A percentile compares a stretch with the other conserved stretches of the same genome.
Conservation (phyloP, 805 yeast species). For the Sugiyamaella qingdaonensis region DNA sequence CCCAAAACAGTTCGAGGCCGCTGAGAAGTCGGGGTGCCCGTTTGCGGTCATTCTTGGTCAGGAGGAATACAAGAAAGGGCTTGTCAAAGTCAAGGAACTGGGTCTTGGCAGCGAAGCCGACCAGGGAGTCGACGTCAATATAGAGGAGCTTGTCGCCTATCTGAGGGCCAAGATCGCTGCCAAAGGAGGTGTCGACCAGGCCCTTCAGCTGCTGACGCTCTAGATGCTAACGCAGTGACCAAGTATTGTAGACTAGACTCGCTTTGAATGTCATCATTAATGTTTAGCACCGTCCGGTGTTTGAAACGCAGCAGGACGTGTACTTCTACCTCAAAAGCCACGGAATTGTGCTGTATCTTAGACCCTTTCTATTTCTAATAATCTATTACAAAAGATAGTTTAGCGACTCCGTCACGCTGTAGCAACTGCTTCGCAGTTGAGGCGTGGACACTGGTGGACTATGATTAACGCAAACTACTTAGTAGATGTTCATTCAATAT, state of each 20-base stretch:
- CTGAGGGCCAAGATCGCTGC: conserved; percentile 47
- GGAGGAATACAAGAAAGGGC: conserved; percentile 81
- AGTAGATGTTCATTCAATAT: too few species aligned
- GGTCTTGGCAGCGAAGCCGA: conserved; percentile 86
- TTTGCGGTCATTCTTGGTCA: conserved; percentile 91
- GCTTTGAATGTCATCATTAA: too few species aligned
- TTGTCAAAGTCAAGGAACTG: conserved; percentile 77
- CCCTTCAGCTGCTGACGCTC: conserved; percentile 14
- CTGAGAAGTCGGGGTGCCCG: conserved; percentile 89
- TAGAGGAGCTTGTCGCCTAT: conserved; percentile 53
- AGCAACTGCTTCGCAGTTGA: too few species aligned
- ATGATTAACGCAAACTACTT: too few species aligned
- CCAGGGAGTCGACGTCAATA: conserved; percentile 74
- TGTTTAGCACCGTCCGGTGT: too few species aligned
- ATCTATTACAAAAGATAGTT: too few species aligned
- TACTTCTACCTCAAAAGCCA: too few species aligned
- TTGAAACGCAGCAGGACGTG: too few species aligned
- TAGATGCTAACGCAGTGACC: not conserved
- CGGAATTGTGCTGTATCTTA: too few species aligned
- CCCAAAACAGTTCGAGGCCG: conserved; percentile 95
- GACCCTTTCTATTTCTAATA: too few species aligned
- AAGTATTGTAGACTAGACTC: not conserved
- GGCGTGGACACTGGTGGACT: too few species aligned
- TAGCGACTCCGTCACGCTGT: too few species aligned
- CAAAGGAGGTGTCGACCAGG: conserved; percentile 15